Base-by-base conservation (phyloP, 176 grass and related monocot genomes). In the Avena sativa region DNA sequence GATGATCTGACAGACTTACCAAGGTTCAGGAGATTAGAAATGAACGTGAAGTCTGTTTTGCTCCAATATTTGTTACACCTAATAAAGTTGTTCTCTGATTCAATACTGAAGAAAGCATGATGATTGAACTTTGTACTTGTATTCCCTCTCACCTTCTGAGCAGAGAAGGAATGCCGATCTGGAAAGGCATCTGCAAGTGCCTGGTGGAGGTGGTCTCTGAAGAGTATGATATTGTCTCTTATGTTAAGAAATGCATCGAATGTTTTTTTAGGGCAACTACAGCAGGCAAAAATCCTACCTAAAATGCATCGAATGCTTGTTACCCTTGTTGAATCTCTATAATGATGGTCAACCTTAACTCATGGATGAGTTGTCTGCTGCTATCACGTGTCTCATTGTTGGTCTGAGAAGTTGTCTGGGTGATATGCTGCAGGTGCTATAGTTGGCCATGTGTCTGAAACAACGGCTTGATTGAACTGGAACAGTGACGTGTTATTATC, bases 1-100 rank as follows among this genome's bases (percentile, higher is more conserved):
- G 93, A 96, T 86, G 93, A 96, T 83, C 85, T 98, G 83, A 88
- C 88, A 66, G 96, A 96, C 55, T 62, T 96, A 50, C 75, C 92
- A 43, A 92, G 96, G 81, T 96, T 98, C 85, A 88, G 40, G 83
- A 93, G 81, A 90, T 91, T 96, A 78, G 90, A 98, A 76, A 83
- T 87, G 76, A 80, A 88, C 63, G 21, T 90, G 76, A 93, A 98
- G 47, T 87, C 76, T n/a, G 59, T 92, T 76, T 84, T 98, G 75
- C 85, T 98, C 40, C 82, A 96, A 77, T 69, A 94, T 87, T 66
- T 96, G 57, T 88, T 82, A 74, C 26, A 85, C 72, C 71, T 98
- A 75, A 85, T 92, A 47, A 94, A 88, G 77, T 63, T 98, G 19
- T 98, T 98, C 61, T 96, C 93, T 63, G 60, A 75, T 84, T 92